Evolutionary conservation across 179 eudicot genomes (phyloP), one percentile per base, ranked within the genome.

Genomic region (Silene coronaria): DNA sequence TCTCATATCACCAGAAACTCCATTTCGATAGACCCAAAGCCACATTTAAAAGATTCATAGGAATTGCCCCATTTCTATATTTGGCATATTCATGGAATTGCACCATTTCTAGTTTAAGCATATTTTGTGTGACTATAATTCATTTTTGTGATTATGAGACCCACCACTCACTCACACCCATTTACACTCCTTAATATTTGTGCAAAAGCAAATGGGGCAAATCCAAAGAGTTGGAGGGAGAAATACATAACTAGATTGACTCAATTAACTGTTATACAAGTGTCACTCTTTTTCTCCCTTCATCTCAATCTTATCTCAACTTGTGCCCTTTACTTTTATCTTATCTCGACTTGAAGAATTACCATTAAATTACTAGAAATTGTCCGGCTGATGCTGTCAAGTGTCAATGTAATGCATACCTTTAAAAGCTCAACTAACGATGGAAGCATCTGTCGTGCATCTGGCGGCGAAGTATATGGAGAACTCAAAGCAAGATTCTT

Each of bases 401-500:
- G 51, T 48, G 60, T 30, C 13, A 59, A 61, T 2, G 22, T 64
- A 70, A 65, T 16, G 34, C 17, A 77, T 77, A 93, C 98, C 97
- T 94, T 92, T 73, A 94, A 77, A 67, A 94, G 91, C 83, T 85
- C 92, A 77, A 90, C 91, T 82, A 94, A 81, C 21, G 88, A 88
- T 64, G 96, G 94, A 82, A 94, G 96, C 77, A 89, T 79, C 85
- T 88, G 97, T 57, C 98, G 90, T 45, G 96, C 87, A 85, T 92
- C 96, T 71, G 84, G 92, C 38, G 98, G 92, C 57, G 85, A 68
- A 8, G 91, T 84, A 73, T 90, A 90, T 64, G 98, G 91, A 19
- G 98, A 90, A 75, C 96, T 84, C 81, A 90, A 97, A 53, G 98
- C 98, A 72, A 94, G 91, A 86, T 89, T 88, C 82, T 94, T 94